Base-by-base conservation (phyloP, 192 early-diverging fungal species). In the Cladochytrium replicatum region DNA sequence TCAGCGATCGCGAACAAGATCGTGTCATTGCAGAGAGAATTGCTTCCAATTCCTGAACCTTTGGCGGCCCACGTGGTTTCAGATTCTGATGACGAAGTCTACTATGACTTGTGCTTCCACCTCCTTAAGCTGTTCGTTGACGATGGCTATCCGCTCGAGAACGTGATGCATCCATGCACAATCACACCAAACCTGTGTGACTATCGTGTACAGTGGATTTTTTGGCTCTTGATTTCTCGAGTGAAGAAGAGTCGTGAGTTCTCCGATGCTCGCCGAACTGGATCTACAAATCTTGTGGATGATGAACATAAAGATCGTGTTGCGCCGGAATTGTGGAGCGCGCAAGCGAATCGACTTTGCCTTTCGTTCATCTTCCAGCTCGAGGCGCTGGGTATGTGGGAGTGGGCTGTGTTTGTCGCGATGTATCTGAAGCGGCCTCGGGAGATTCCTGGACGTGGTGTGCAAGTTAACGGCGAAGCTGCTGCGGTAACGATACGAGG, bases 351-450 rank as follows among this genome's bases (percentile, higher is more conserved):
- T n/a, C n/a, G n/a, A n/a, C n/a, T n/a, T n/a, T n/a, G n/a, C 15
- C 44, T 69, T 0, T 57, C 74, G 21, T 77, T 91, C 45, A 71
- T 82, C 3, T 61, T 54, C 13, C 80, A 89, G 61, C 61, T 96
- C 9, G 87, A 91, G 67, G 39, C 44, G 0, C 34, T 87, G 26
- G 89, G 87, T 0, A 57, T 88, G 22, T 92, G 86, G 85, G 60
- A 88, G 29, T 93, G 88, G 90, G 78, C 87, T 2, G 60, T 83
- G 29, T 93, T 77, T 71, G 82, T 89, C 21, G 65, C 74, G 2
- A 53, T 87, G 42, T 86, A 84, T 50, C 53, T 93, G 42, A 30
- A 54, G 9, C 58, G 71, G 0, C 69, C 87, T 23, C 68, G 54
- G 3, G 43, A 56, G 28, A 34, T 68, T 17, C n/a, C n/a, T n/a